Evolutionary conservation across 2,329 filamentous ascomycete genomes (phyloP).

Genomic region (Hymenoscyphus occultus): DNA sequence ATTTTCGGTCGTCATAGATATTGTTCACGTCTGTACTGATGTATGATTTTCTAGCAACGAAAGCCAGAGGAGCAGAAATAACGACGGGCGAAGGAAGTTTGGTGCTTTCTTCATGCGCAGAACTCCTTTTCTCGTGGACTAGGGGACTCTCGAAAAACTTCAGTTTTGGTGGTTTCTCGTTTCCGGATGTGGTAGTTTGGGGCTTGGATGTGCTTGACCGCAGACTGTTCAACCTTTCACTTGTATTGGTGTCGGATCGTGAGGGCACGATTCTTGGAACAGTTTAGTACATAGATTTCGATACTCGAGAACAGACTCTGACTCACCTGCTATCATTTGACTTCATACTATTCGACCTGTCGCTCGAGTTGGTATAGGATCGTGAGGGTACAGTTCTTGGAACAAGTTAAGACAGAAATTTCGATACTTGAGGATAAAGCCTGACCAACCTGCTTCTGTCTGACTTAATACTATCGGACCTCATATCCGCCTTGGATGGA

Average conservation of each 20-base stretch:
- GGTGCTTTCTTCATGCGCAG: background rate
- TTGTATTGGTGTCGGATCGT: too few relatives aligned
- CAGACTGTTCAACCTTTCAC: background rate
- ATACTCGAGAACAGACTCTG: too few relatives aligned
- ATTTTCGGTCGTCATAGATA: slow-evolving; percentile 8
- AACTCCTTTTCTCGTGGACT: slow-evolving; percentile 15
- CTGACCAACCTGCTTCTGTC: too few relatives aligned
- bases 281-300: too few relatives aligned
- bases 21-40: background rate
- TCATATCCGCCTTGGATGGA: background rate
- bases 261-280: too few relatives aligned
- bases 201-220: background rate
- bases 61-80: slow-evolving; percentile 14
- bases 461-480: too few relatives aligned
- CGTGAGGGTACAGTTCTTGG: too few relatives aligned
- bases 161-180: slow-evolving; percentile 14
- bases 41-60: background rate
- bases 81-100: slow-evolving; percentile 3
- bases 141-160: slow-evolving; percentile 23
- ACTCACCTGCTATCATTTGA: too few relatives aligned
- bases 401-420: too few relatives aligned
- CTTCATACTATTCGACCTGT: background rate
- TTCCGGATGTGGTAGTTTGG: background rate
- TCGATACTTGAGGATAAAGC: too few relatives aligned
- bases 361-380: too few relatives aligned